Percentiles rank a stretch among this genome's conserved stretches.
phyloP scores from a whole-genome alignment of 805 yeast genomes.

The Clavispora fructus region DNA sequence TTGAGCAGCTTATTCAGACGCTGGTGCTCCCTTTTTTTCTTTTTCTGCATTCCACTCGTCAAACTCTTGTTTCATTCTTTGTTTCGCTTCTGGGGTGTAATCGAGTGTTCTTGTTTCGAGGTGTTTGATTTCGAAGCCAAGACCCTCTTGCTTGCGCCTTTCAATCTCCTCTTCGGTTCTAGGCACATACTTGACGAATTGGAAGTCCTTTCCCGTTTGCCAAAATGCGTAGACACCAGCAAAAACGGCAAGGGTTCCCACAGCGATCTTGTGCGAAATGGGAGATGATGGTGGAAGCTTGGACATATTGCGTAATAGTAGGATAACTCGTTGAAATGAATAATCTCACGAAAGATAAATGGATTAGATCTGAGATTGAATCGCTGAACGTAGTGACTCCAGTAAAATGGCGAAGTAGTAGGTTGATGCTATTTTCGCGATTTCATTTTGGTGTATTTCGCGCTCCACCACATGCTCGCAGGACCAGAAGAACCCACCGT shows the following conservation, averaged over 20 bases:
- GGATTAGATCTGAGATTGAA: no score
- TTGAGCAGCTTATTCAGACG: not conserved
- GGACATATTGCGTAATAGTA: conserved; percentile 7
- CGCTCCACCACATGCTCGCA: no score
- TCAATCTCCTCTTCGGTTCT: conserved; percentile 35
- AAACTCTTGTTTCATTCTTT: conserved; percentile 20
- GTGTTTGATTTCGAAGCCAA: conserved; percentile 24
- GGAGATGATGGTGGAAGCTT: conserved; percentile 30
- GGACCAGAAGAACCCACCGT: no score
- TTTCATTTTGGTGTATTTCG: no score
- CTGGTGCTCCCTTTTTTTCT: not conserved
- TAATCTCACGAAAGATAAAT: no score
- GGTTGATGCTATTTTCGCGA: no score
- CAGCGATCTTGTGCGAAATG: conserved; percentile 27
- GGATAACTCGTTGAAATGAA: no score
- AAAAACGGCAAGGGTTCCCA: conserved; percentile 30
- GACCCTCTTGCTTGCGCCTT: conserved; percentile 28
- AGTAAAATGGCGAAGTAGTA: no score
- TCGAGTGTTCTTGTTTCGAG: conserved; percentile 35
- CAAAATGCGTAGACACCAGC: conserved; percentile 31
- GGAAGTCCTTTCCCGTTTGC: conserved; percentile 35
- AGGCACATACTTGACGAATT: conserved; percentile 35
- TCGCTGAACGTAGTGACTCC: no score
- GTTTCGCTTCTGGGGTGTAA: conserved; percentile 40
- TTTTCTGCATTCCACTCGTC: conserved; percentile 13